Evolutionary conservation across 2,329 filamentous ascomycete genomes (phyloP), one percentile per base, ranked within the genome.

Genomic region (Scopulariopsis brevicaulis): DNA sequence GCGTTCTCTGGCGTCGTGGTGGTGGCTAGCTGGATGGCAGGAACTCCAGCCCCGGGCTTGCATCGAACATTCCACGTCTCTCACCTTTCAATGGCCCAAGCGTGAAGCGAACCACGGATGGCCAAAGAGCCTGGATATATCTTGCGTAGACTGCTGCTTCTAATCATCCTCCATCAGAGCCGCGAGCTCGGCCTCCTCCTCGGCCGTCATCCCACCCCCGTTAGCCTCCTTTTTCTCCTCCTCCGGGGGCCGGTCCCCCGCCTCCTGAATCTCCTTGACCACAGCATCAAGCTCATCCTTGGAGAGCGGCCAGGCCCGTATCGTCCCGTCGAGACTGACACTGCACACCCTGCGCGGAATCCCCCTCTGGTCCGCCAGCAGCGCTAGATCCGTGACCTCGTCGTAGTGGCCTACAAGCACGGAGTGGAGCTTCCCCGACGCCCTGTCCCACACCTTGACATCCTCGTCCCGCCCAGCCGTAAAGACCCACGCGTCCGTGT

Each of bases 391-490:
- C 1, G 90, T 96, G 15, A 99, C 86, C 70, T 97, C 94, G 67
- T 99, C 91, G 67, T 84, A 97, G 73, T 99, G 94, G 0, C 94
- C 94, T 43, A 83, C 80, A 60, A 93, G 85, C 8, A 81, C 80
- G 69, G 88, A 88, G 66, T 87, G 81, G 35, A 95, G 74, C 68
- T 86, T 84, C 4, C 89, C 90, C 10, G 83, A 86, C 60, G 83
- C 68, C 53, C 80, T 74, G 69, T 96, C 87, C 93, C 93, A 99
- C 10, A 97, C 81, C 65, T 95, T 88, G 59, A 99, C 79, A 65
- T 96, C 84, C 71, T 99, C 94, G 66, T 96, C 90, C 63, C 94
- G 80, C 59, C 94, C 96, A 1, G 88, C 92, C 1, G 94, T 96
- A 50, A 96, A 73, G 14, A 94, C 83, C 85, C 89, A 93, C 22